Conservation (phyloP, 164 flowering plant species). For the Dillenia turbinata region DNA sequence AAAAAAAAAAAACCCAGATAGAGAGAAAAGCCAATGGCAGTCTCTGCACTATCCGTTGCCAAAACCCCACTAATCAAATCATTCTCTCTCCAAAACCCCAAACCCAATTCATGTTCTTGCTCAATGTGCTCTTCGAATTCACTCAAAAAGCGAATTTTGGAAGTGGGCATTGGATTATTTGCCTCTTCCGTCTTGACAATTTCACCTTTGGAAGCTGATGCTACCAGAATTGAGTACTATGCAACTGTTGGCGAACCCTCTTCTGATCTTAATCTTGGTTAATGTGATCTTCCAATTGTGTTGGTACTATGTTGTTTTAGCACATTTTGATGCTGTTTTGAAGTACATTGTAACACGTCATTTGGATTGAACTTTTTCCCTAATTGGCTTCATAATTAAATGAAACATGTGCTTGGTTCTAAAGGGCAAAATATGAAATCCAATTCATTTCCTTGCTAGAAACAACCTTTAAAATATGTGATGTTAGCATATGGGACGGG, state of each 20-base stretch:
- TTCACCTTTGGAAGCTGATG: conserved; percentile 65
- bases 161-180: conserved; percentile 51
- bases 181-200: conserved; percentile 49
- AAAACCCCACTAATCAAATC: conserved; percentile 11
- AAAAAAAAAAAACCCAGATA: background rate
- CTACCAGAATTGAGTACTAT: conserved; percentile 80
- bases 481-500: too few relatives aligned
- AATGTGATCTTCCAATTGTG: conserved; percentile 41
- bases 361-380: too few relatives aligned
- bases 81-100: conserved; percentile 12
- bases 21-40: conserved; percentile 28
- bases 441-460: too few relatives aligned
- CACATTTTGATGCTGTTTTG: too few relatives aligned
- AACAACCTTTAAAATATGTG: too few relatives aligned
- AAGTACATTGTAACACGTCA: too few relatives aligned
- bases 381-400: too few relatives aligned
- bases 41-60: conserved; percentile 27
- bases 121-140: conserved; percentile 11
- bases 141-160: conserved; percentile 25
- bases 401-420: too few relatives aligned
- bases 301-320: too few relatives aligned
- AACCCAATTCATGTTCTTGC: conserved; percentile 8
- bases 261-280: conserved; percentile 79
- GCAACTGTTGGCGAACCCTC: conserved; percentile 75
- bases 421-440: too few relatives aligned